Evolutionary conservation across 2,329 filamentous ascomycete species (phyloP).

Genomic region (Clonostachys chloroleuca): DNA sequence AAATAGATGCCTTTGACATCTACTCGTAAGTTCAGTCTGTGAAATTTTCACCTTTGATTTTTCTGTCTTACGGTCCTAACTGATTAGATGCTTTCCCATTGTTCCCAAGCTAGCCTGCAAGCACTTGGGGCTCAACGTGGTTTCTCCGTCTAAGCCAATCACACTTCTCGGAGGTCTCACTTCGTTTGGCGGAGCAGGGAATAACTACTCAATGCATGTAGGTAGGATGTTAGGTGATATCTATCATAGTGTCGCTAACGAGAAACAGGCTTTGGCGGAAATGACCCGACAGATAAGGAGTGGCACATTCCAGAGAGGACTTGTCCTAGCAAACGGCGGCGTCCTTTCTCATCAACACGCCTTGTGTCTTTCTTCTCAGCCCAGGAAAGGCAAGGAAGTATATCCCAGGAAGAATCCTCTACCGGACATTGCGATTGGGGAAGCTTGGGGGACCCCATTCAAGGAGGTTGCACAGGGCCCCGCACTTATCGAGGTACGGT

Average conservation of each 20-base stretch:
- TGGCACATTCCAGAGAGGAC: slow-evolving; percentile 38
- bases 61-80: not conserved
- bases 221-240: slow-evolving; percentile 7
- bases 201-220: slow-evolving; percentile 68
- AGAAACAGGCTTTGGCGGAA: slow-evolving; percentile 37
- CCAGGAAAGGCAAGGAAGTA: slow-evolving; percentile 10
- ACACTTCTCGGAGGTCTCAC: slow-evolving; percentile 63
- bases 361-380: slow-evolving; percentile 47
- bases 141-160: slow-evolving; percentile 40
- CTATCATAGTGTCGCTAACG: not conserved
- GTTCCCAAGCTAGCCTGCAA: slow-evolving; percentile 62
- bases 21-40: slow-evolving; percentile 42
- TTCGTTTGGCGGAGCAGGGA: slow-evolving; percentile 65
- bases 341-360: slow-evolving; percentile 62
- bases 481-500: slow-evolving; percentile 15
- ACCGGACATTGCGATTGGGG: slow-evolving; percentile 2
- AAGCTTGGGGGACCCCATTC: slow-evolving; percentile 6
- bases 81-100: slow-evolving; percentile 60
- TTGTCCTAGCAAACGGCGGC: slow-evolving; percentile 63
- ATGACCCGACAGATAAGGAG: slow-evolving; percentile 48
- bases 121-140: slow-evolving; percentile 50
- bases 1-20: slow-evolving; percentile 59
- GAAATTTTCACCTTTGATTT: not conserved
- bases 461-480: slow-evolving; percentile 8
- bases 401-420: slow-evolving; percentile 10